Conservation (phyloP, 148 eudicot species). For the Rhododendron henanense region DNA sequence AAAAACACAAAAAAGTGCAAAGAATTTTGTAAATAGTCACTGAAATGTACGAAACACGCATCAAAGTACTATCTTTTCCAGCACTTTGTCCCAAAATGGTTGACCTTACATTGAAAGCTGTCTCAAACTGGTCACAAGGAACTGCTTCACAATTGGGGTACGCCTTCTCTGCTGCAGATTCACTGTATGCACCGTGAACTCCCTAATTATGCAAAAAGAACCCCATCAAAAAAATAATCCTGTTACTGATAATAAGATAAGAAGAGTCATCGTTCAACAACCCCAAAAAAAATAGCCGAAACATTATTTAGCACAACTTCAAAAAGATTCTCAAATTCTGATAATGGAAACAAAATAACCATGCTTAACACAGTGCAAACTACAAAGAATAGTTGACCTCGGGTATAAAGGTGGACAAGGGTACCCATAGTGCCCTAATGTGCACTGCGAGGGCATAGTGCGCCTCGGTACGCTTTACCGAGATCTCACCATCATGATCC, state of each 20-base stretch:
- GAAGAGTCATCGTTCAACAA: neutral
- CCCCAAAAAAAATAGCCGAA: neutral
- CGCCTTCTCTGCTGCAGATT: slow-evolving; percentile 57
- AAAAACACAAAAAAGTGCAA: neutral
- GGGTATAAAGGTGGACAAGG: neutral
- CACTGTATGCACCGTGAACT: slow-evolving; percentile 69
- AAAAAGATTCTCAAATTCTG: neutral
- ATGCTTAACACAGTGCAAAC: neutral
- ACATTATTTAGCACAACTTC: neutral
- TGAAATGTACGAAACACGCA: neutral
- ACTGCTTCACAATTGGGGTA: slow-evolving; percentile 64
- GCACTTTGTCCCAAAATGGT: neutral
- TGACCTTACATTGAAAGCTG: slow-evolving; percentile 48
- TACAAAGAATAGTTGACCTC: neutral
- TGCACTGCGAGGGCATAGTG: neutral
- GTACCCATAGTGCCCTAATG: neutral
- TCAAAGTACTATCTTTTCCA: neutral
- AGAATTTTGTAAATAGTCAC: neutral
- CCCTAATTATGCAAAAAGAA: slow-evolving; percentile 35
- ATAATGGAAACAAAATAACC: neutral
- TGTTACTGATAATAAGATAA: neutral
- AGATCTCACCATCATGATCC: neutral
- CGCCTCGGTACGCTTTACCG: neutral
- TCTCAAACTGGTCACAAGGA: slow-evolving; percentile 72
- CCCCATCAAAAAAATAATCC: neutral